Evolutionary conservation across 1,284 basidiomycete species (phyloP).

Genomic region (Fomitiporia mediterranea): DNA sequence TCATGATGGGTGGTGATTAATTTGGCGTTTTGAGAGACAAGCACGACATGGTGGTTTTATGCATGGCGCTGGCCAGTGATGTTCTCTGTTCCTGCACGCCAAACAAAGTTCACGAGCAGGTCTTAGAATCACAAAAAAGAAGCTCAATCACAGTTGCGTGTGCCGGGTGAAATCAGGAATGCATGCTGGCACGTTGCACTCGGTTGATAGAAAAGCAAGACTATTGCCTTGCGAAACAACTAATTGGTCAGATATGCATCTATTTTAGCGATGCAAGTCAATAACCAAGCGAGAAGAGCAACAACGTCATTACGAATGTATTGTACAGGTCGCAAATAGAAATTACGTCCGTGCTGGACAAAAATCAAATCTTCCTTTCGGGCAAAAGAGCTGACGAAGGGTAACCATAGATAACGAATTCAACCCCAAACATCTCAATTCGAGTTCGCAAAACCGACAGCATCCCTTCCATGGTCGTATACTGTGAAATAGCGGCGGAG

Average conservation of each 20-base stretch:
- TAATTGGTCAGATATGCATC: too few relatives aligned
- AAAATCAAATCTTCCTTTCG: neutral
- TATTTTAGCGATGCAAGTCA: neutral
- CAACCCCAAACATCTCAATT: neutral
- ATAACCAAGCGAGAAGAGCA: neutral
- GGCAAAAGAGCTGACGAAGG: neutral
- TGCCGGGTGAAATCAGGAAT: too few relatives aligned
- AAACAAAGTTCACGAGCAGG: neutral
- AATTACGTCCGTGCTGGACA: constrained; percentile 1
- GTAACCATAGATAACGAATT: neutral
- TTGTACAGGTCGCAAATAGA: neutral
- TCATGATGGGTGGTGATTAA: too few relatives aligned
- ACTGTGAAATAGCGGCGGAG: constrained; percentile 90
- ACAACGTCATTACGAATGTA: constrained; percentile 1
- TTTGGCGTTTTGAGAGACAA: too few relatives aligned
- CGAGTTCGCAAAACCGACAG: constrained; percentile 78
- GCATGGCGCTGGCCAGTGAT: too few relatives aligned
- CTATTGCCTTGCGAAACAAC: too few relatives aligned
- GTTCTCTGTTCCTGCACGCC: too few relatives aligned
- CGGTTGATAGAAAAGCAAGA: too few relatives aligned
- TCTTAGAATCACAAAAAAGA: too few relatives aligned
- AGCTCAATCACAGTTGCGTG: too few relatives aligned
- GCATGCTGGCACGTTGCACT: too few relatives aligned
- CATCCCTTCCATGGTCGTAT: constrained; percentile 83
- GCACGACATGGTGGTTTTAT: neutral